Percentiles rank a stretch among this genome's conserved stretches.
These are phyloP conservation scores for Penicillium sp. DNA, from an alignment of 2,329 filamentous ascomycete genomes.

Conservation along the genomic window DNA sequence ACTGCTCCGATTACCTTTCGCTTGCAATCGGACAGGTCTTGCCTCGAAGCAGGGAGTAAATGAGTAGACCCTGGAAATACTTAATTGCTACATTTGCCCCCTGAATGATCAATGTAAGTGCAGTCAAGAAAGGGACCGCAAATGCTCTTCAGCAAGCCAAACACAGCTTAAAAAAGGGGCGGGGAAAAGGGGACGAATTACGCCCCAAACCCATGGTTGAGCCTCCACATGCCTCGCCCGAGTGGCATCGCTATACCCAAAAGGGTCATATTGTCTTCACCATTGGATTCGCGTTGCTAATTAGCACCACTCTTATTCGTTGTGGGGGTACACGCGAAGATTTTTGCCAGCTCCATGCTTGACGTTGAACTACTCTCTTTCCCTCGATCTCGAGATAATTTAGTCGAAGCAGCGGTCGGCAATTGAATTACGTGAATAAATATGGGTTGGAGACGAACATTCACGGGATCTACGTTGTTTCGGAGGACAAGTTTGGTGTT, in stretches of 20 bases:
- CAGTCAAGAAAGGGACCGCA: not conserved
- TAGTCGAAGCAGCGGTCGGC: not conserved
- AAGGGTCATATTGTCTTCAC: constrained; percentile 24
- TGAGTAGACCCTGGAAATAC: not conserved
- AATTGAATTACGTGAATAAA: not conserved
- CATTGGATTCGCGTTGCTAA: constrained; percentile 20
- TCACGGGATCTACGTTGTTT: not conserved
- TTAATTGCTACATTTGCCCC: not conserved
- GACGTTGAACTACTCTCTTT: not conserved
- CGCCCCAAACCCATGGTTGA: constrained; percentile 29
- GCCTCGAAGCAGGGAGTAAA: not conserved
- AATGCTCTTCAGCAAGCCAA: constrained; percentile 1
- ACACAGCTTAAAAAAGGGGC: constrained; percentile 16
- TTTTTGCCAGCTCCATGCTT: constrained; percentile 7
- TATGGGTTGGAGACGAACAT: not conserved
- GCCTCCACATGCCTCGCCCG: constrained; percentile 26
- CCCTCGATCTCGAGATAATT: not conserved
- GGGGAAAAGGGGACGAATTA: constrained; percentile 14
- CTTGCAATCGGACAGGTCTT: constrained; percentile 2
- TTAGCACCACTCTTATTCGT: constrained; percentile 22
- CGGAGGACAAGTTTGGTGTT: not conserved
- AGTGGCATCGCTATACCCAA: constrained; percentile 19
- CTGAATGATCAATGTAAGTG: not conserved
- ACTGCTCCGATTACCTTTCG: constrained; percentile 11
- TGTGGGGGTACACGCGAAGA: constrained; percentile 12